Evolutionary conservation across 2,329 filamentous ascomycete species (phyloP).

Genomic region (Orbilia quercus): DNA sequence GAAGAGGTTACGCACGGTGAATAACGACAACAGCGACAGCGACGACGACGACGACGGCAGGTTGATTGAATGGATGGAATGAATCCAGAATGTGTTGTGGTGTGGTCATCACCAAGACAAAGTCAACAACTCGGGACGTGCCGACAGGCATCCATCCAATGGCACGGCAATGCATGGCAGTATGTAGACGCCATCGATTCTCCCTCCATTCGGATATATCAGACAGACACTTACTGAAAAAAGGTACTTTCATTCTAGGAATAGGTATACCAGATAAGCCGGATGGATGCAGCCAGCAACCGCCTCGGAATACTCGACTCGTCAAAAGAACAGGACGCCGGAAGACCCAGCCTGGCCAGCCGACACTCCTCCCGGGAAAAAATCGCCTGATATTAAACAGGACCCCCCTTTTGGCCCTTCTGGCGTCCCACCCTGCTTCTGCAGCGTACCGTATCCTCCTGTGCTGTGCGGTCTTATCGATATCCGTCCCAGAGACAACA

Average conservation of each 20-base stretch:
- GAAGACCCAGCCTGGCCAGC: not conserved
- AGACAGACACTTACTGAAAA: too few species aligned
- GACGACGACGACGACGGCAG: not conserved
- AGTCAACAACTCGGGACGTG: too few species aligned
- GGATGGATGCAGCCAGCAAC: not conserved
- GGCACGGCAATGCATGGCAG: not conserved
- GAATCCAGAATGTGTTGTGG: not conserved
- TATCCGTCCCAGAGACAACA: conserved; percentile 4
- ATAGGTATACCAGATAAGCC: too few species aligned
- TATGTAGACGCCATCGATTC: too few species aligned
- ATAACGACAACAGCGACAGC: not conserved
- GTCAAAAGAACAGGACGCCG: not conserved
- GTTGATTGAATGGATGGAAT: not conserved
- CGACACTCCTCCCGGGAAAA: conserved; percentile 13
- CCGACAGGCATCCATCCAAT: too few species aligned
- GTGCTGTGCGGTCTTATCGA: conserved; percentile 14
- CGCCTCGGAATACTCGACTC: conserved; percentile 1
- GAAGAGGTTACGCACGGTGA: not conserved
- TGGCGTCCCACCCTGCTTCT: not conserved
- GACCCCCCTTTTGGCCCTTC: conserved; percentile 8
- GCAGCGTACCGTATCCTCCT: not conserved
- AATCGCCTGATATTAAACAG: conserved; percentile 2
- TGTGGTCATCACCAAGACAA: not conserved
- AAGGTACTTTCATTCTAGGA: too few species aligned
- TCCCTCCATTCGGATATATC: too few species aligned